These are phyloP conservation scores for Heterococcus sp. DNA, from an alignment of 108 stramenopile genomes.

Conservation along the genomic window DNA sequence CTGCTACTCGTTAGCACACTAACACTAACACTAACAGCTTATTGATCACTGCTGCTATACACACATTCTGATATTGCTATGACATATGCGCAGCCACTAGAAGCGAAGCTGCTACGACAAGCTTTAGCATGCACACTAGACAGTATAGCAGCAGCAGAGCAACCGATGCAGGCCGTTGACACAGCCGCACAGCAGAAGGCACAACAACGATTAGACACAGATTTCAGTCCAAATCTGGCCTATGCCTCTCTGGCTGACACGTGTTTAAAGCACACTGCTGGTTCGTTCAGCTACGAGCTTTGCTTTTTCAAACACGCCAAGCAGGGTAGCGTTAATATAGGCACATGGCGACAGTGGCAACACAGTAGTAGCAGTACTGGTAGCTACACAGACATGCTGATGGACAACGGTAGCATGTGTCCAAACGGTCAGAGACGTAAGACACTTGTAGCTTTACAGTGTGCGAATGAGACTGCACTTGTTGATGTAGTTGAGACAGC, in stretches of 20 bases:
- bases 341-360: background rate
- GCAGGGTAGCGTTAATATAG: background rate
- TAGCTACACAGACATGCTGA: too few relatives aligned
- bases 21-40: too few relatives aligned
- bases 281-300: background rate
- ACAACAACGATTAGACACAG: background rate
- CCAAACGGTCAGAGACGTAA: background rate
- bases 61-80: background rate
- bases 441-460: background rate
- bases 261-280: background rate
- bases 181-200: background rate
- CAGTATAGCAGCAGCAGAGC: background rate
- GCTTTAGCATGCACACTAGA: too few relatives aligned
- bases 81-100: background rate
- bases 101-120: background rate
- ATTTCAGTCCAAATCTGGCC: background rate
- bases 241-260: background rate
- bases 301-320: background rate
- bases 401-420: background rate
- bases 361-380: background rate
- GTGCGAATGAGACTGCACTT: background rate
- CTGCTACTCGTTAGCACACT: too few relatives aligned
- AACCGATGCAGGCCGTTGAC: background rate
- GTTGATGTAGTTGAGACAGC: background rate
- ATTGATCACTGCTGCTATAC: too few relatives aligned